Evolutionary conservation across 2,329 filamentous ascomycete species (phyloP).

Genomic region (Phaeosphaeriaceae sp.): DNA sequence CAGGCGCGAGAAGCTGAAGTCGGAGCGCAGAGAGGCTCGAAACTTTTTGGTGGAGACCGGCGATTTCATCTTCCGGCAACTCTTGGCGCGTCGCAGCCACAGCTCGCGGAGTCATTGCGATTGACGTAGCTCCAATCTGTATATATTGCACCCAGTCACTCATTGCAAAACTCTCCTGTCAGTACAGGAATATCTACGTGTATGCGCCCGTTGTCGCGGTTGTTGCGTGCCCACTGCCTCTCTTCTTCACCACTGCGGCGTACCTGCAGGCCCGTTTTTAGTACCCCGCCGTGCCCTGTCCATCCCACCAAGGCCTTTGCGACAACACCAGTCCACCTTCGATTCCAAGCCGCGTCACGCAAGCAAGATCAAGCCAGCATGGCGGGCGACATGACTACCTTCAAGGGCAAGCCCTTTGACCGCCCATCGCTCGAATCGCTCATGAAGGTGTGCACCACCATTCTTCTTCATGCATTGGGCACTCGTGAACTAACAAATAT

Average conservation of each 20-base stretch:
- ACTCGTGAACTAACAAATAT: constrained; percentile 24
- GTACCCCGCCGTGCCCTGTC: constrained; percentile 40
- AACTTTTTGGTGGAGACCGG: constrained; percentile 26
- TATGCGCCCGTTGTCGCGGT: constrained; percentile 51
- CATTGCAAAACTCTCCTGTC: constrained; percentile 4
- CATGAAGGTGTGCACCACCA: constrained; percentile 71
- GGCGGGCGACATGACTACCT: constrained; percentile 58
- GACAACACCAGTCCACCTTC: constrained; percentile 37
- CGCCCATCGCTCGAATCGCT: constrained; percentile 81
- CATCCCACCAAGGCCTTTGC: constrained; percentile 45
- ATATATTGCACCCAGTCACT: constrained; percentile 5
- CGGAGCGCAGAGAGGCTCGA: neutral
- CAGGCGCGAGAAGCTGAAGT: too few species aligned
- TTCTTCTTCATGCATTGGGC: too few species aligned
- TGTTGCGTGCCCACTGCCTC: constrained; percentile 46
- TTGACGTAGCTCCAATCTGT: constrained; percentile 8
- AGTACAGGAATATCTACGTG: constrained; percentile 17
- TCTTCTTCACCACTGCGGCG: constrained; percentile 28
- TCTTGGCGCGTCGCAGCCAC: constrained; percentile 23
- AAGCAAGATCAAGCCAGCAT: constrained; percentile 36
- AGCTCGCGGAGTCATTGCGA: constrained; percentile 14
- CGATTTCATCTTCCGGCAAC: constrained; percentile 17
- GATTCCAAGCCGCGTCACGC: constrained; percentile 38
- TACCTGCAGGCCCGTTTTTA: constrained; percentile 31
- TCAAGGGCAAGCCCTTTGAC: constrained; percentile 85